These are phyloP conservation scores for Hirsutella rhossiliensis DNA, from an alignment of 2,329 filamentous ascomycete genomes.

Conservation along the genomic window DNA sequence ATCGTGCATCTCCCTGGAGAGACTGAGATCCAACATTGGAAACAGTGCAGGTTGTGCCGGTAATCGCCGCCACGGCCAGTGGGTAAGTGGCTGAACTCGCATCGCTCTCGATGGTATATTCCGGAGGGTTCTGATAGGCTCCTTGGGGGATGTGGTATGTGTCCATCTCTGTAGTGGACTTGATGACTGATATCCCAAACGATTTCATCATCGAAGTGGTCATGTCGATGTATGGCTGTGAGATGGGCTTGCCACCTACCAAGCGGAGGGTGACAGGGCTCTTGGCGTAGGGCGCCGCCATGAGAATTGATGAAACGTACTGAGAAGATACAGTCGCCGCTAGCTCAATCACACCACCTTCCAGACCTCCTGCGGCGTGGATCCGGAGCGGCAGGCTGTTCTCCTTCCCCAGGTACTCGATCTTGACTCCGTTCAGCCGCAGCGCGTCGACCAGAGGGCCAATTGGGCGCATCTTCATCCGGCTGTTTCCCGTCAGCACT, in stretches of 20 bases:
- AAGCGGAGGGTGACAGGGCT: conserved; percentile 80
- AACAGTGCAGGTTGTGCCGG: conserved; percentile 87
- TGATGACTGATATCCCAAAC: conserved; percentile 74
- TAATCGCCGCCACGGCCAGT: conserved; percentile 85
- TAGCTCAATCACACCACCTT: conserved; percentile 79
- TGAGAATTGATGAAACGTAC: conserved; percentile 91
- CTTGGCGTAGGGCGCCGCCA: conserved; percentile 96
- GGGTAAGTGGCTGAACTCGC: conserved; percentile 97
- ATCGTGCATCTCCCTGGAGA: conserved; percentile 87
- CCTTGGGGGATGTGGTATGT: conserved; percentile 90
- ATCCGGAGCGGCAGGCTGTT: conserved; percentile 77
- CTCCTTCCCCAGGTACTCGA: conserved; percentile 76
- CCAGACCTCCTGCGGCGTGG: conserved; percentile 69
- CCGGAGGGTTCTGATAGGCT: conserved; percentile 67
- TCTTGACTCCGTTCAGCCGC: conserved; percentile 70
- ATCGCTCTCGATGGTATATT: conserved; percentile 92
- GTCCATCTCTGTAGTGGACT: conserved; percentile 66
- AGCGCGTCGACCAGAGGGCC: conserved; percentile 87
- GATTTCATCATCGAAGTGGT: conserved; percentile 94
- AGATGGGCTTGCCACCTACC: conserved; percentile 94
- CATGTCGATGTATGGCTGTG: conserved; percentile 97
- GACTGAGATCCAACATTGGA: conserved; percentile 92
- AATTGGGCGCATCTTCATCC: conserved; percentile 94
- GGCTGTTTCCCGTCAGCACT: conserved; percentile 80
- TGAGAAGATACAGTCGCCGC: conserved; percentile 97